Evolutionary conservation across 2,329 filamentous ascomycete species (phyloP), one percentile per base, ranked within the genome.

Genomic region (Ramularia collo-cygni): DNA sequence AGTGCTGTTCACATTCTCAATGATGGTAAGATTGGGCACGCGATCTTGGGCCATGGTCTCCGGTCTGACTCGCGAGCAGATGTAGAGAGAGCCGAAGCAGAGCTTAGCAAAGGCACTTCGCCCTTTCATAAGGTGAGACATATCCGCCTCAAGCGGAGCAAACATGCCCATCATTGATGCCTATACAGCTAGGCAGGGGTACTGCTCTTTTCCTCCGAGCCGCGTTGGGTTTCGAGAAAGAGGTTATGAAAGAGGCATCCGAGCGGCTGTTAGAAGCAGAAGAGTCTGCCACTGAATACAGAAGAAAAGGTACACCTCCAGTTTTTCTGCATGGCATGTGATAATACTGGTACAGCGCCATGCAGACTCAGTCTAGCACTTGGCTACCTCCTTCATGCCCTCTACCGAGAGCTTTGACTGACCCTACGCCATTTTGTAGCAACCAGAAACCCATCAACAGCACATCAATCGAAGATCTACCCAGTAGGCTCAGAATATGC

Each of bases 191-290:
- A 24, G 89, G 88, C 19, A 72, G 81, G 50, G 83, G 86, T 37
- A 80, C 95, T 24, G 80, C 88, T 14, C 79, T 78, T 31, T 96
- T 96, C 60, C 81, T 96, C 64, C 75, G 81, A 52, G 88, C 89
- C 13, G 82, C 92, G 2, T 68, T 96, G 1, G 89, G 89, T 2
- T 92, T 95, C 55, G 92, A 96, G 64, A 89, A 93, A 62, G 81
- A 92, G 3, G 74, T 93, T 50, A 92, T 96, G 83, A 79, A 78
- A 41, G 80, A 93, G 75, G 87, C 92, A 15, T 77, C 79, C 10
- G 74, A 78, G 17, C 75, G 78, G 35, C 72, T 98, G 17, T 74
- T 73, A 36, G 78, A 83, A 31, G 86, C 86, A 41, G 90, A 96
- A 65, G 78, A 75, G 19, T 74, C 76, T 37, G 84, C 89, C 3